Percentiles rank a stretch among this genome's conserved stretches.
Conservation (phyloP, 495 filamentous ascomycete genomes). For the Achaetomiella virescens region DNA sequence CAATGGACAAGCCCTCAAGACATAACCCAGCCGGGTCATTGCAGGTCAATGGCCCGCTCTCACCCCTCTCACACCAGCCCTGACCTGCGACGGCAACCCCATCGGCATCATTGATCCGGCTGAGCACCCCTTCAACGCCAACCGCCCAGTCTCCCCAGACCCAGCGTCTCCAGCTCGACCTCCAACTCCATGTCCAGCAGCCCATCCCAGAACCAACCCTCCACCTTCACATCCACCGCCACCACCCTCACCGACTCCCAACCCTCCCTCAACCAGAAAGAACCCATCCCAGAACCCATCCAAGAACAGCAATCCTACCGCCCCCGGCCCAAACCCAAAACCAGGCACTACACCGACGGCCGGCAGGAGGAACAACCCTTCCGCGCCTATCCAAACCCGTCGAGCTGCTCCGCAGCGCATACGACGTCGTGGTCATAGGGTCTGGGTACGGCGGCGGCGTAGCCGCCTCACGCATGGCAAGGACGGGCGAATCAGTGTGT, state of each 20-base stretch:
- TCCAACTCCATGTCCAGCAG: background rate
- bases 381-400: conserved; percentile 51
- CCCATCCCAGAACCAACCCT: background rate
- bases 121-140: background rate
- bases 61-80: conserved; percentile 25
- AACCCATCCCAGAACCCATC: conserved; percentile 30
- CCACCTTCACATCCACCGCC: conserved; percentile 4
- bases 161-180: background rate
- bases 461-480: conserved; percentile 58
- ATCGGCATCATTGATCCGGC: conserved; percentile 6
- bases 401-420: conserved; percentile 48
- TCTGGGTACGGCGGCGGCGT: conserved; percentile 65
- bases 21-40: conserved; percentile 3
- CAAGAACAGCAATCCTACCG: conserved; percentile 5
- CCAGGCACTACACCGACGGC: conserved; percentile 40
- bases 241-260: conserved; percentile 3
- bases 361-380: conserved; percentile 27
- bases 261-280: background rate
- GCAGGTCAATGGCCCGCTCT: conserved; percentile 18
- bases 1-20: conserved; percentile 5
- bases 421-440: conserved; percentile 61
- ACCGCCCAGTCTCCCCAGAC: conserved; percentile 11
- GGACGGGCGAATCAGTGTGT: conserved; percentile 54
- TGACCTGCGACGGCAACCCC: conserved; percentile 6
- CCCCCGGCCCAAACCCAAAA: conserved; percentile 14